Conservation (phyloP, 2,329 filamentous ascomycete genomes). For the Fonsecaea erecta region DNA sequence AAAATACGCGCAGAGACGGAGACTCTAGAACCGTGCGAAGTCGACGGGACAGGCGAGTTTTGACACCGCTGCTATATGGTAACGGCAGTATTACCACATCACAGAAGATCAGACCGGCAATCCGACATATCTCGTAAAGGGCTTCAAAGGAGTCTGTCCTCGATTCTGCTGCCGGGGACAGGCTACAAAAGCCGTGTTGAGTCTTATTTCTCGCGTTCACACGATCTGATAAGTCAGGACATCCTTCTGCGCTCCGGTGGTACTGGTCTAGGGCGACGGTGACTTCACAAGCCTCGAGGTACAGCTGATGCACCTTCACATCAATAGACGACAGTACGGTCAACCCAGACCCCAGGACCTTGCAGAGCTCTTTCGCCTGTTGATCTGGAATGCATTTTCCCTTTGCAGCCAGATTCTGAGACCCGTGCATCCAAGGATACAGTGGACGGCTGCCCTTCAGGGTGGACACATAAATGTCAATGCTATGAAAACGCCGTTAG, state of each 20-base stretch:
- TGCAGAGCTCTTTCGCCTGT: background rate
- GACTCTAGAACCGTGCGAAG: background rate
- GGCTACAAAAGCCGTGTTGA: constrained; percentile 2
- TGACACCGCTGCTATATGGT: constrained; percentile 5
- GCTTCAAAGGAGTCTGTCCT: background rate
- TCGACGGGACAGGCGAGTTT: constrained; percentile 1
- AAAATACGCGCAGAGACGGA: background rate
- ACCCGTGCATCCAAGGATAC: background rate
- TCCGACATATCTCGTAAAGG: background rate
- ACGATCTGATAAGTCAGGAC: background rate
- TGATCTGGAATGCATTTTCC: constrained; percentile 2
- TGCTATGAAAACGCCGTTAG: background rate
- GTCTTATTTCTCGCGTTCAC: constrained; percentile 7
- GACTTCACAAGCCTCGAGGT: background rate
- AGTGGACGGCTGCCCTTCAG: background rate
- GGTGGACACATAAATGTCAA: constrained; percentile 1
- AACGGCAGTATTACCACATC: constrained; percentile 5
- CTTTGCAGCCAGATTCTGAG: background rate
- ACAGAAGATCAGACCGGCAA: constrained; percentile 1
- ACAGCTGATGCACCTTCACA: background rate
- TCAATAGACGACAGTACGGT: background rate
- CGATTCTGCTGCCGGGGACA: background rate
- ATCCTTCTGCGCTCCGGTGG: background rate
- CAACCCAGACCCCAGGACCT: background rate
- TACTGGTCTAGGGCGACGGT: constrained; percentile 6